phyloP scores from a whole-genome alignment of 495 filamentous ascomycete genomes.

The Talaromyces stipitatus region DNA sequence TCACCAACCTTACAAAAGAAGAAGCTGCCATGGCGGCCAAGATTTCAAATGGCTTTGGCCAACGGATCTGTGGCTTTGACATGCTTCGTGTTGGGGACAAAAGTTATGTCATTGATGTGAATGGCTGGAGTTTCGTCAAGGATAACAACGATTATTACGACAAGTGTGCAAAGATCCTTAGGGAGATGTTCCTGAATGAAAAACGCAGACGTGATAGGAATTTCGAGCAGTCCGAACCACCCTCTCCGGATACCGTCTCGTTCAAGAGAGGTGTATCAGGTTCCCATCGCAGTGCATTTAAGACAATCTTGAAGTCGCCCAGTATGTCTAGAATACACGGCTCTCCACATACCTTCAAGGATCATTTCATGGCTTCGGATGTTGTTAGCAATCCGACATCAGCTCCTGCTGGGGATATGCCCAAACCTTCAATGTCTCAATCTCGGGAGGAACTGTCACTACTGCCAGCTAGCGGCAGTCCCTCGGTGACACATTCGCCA shows the following conservation, averaged over 20 bases:
- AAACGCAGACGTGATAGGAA: constrained; percentile 46
- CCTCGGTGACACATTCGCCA: constrained; percentile 25
- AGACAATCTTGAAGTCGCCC: constrained; percentile 55
- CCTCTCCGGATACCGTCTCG: constrained; percentile 22
- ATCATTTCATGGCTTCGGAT: constrained; percentile 33
- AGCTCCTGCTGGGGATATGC: constrained; percentile 42
- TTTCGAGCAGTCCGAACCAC: constrained; percentile 24
- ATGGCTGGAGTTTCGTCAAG: constrained; percentile 99
- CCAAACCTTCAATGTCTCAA: constrained; percentile 16
- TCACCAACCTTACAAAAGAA: constrained; percentile 72
- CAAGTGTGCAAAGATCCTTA: constrained; percentile 75
- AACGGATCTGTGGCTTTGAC: constrained; percentile 94
- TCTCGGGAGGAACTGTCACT: constrained; percentile 18
- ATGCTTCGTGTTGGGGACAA: constrained; percentile 77
- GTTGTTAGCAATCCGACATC: constrained; percentile 36
- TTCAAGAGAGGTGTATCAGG: constrained; percentile 22
- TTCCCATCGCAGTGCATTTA: constrained; percentile 41
- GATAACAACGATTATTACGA: constrained; percentile 99
- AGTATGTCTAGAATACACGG: constrained; percentile 54
- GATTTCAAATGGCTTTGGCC: constrained; percentile 88
- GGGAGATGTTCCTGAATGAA: constrained; percentile 77
- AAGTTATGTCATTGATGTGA: constrained; percentile 98
- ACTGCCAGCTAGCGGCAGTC: constrained; percentile 17
- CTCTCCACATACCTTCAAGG: constrained; percentile 32
- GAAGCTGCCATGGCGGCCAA: constrained; percentile 80